Evolutionary conservation across 305 asterid genomes (phyloP), one percentile per base, ranked within the genome.

Genomic region (Fraxinus sp.): DNA sequence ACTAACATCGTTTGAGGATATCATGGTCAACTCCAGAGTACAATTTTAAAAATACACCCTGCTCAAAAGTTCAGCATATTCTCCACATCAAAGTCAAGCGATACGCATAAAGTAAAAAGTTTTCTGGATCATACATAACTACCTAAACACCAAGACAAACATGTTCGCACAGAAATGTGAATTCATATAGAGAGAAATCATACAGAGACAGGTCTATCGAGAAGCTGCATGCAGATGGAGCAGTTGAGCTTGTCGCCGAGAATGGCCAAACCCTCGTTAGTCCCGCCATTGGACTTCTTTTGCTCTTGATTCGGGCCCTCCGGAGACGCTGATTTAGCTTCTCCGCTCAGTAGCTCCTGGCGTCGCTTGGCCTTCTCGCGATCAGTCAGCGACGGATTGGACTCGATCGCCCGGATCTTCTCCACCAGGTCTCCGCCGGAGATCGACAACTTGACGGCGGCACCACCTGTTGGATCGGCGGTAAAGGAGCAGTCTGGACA

Each of bases 201-300:
- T 80, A 95, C 99, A 85, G 99, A 89, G 14, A 94, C 95, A 32
- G 99, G 99, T 81, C 93, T 85, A 9, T 95, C 98, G 37, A 95
- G 97, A 20, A 91, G 92, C 78, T 92, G 97, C 99, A 94, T 94
- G 97, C 98, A 95, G 41, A 95, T 91, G 80, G 98, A 92, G 90
- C 99, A 95, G 84, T 91, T 88, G 76, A 94, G 89, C 87, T 87
- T 79, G 76, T 88, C 91, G 24, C 93, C 97, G 26, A 95, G 85
- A 83, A 91, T 88, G 86, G 86, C 89, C 82, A 89, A 87, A 82
- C 90, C 91, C 66, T 89, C 92, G 33, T 72, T 81, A 77, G 32
- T 62, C n/a, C 37, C 78, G 68, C 68, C 87, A 24, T 78, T 80
- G 39, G 71, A 79, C 84, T 62, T 70, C 80, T 57, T 18, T 7